Evolutionary conservation across 371 early-diverging fungal genomes (phyloP), one percentile per base, ranked within the genome.

Genomic region (Mucor indicus): DNA sequence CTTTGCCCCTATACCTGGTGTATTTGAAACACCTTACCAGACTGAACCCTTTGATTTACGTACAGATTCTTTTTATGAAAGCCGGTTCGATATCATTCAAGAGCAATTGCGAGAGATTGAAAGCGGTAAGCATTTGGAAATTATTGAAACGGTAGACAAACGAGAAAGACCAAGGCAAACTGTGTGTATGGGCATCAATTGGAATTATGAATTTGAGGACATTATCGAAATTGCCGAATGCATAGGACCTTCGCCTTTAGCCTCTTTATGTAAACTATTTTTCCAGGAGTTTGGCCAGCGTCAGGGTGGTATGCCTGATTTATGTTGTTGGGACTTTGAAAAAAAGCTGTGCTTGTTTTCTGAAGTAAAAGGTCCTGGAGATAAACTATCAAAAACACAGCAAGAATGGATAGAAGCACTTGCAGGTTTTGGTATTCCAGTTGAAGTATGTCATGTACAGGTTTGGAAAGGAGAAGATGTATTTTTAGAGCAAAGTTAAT

Each of bases 281-380:
- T 80, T 84, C n/a, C 74, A 80, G 39, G 87, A 86, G 48, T 86
- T 81, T 53, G 67, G 71, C 11, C 75, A 80, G 24, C 77, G 83
- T 8, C 69, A 75, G 30, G 78, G 84, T 25, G 89, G 89, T 2
- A 79, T 84, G 62, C 89, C 89, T 4, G 89, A 88, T 51, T 53
- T 88, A 31, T 86, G 86, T 38, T 74, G 85, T 47, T 86, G 87
- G 87, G 69, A 85, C 42, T 69, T 67, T 31, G 64, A 59, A 8
- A 67, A 79, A 29, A 77, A 70, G 21, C 40, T 71, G 25, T 77
- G 80, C 33, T 53, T 81, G 50, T 85, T 88, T 70, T 84, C 76
- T 2, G 88, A 88, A 81, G 89, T 90, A 15, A 90, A 90, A 51
- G 88, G 90, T 0, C 90, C 90, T 9, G 80, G 76, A 7, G 90